Base-by-base conservation (phyloP, 2,329 filamentous ascomycete genomes). In the Clarireedia paspali region DNA sequence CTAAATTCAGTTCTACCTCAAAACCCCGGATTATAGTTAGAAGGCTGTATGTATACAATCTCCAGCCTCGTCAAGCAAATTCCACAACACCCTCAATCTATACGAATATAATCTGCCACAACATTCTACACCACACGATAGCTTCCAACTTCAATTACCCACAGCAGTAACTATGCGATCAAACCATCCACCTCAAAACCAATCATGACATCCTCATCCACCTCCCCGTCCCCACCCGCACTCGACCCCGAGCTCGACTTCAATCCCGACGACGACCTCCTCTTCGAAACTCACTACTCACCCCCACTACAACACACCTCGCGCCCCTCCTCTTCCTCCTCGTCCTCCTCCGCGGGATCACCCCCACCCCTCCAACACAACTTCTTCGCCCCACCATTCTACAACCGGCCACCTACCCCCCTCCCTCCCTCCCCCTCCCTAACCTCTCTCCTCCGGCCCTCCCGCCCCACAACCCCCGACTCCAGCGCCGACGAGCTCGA, bases 341-440 rank as follows among this genome's bases (percentile, higher is more conserved):
- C 50, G 2, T 53, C 50, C 12, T n/a, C 20, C 27, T 27, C 34
- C 17, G 27, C 39, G 0, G 34, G 20, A 9, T 67, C 66, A 0
- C 64, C 66, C 7, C 66, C 67, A 30, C 74, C 70, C 30, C 70
- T 74, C 34, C 72, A 70, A 59, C 73, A 72, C 57, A 72, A 71
- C 64, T 68, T 75, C 60, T 88, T 86, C 70, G 81, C 80, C 10
- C 94, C 94, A 26, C 94, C 94, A 15, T 97, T 97, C 77, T 99
- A 99, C 77, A 95, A 95, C 62, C 84, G 92, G 3, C 94, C 94
- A n/a, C 94, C 94, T 0, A 96, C 91, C 2, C 92, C 94, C 3
- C 78, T 97, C 0, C 94, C 94, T 0, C 92, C 92, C 0, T 96
- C 91, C 0, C 94, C 94, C 0, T 95, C 89, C 1, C 75, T 99